Percentiles rank a stretch among this genome's conserved stretches.
Evolutionary conservation across 345 rosid species (phyloP).

Genomic region (Lumnitzera littorea): DNA sequence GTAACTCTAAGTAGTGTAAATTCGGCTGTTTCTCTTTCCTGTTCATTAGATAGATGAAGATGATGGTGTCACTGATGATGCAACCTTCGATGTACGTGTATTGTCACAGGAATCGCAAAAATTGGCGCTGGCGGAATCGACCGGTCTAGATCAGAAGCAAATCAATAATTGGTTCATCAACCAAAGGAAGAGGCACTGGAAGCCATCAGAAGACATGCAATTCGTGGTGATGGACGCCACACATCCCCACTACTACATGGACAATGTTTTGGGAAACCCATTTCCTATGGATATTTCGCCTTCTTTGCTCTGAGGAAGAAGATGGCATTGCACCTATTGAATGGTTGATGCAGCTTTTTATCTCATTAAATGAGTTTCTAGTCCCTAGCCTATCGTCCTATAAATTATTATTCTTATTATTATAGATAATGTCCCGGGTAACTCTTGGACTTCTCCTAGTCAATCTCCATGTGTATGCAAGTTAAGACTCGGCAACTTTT

Average conservation of each 20-base stretch:
- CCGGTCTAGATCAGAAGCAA: constrained; percentile 93
- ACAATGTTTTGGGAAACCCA: constrained; percentile 65
- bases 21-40: no score
- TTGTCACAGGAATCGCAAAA: constrained; percentile 82
- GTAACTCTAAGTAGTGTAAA: no score
- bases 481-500: no score
- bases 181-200: constrained; percentile 99
- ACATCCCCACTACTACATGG: constrained; percentile 74
- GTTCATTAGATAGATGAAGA: no score
- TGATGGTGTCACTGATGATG: not conserved
- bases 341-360: not conserved
- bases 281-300: constrained; percentile 72
- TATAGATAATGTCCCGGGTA: no score
- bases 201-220: constrained; percentile 95
- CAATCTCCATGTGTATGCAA: no score
- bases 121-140: constrained; percentile 76
- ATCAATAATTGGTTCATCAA: constrained; percentile 99
- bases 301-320: constrained; percentile 34
- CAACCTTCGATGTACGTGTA: not conserved
- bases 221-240: constrained; percentile 82
- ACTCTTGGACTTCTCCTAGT: no score
- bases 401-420: no score
- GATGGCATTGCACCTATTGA: not conserved
- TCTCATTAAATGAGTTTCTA: no score
- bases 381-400: no score